These are phyloP conservation scores for Stephania cephalantha DNA, from an alignment of 164 flowering plant genomes.

Conservation along the genomic window DNA sequence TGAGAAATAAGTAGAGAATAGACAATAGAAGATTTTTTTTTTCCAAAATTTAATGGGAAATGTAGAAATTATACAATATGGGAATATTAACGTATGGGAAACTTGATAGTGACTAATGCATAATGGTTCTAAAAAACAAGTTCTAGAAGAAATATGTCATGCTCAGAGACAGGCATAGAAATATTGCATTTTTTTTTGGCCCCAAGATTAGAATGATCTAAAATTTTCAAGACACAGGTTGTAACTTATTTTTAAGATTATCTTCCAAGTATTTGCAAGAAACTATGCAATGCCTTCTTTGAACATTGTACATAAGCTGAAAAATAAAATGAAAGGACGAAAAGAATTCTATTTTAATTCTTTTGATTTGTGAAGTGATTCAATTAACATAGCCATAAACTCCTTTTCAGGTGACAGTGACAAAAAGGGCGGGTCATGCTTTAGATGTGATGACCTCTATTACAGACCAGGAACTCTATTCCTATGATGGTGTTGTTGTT, in stretches of 20 bases:
- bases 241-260: no score
- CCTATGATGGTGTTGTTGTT: slow-evolving; percentile 77
- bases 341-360: neutral
- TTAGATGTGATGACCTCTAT: slow-evolving; percentile 68
- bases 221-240: neutral
- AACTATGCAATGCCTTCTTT: neutral
- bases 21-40: neutral
- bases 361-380: neutral
- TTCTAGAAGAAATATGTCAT: no score
- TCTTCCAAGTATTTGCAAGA: neutral
- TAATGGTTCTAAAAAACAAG: neutral
- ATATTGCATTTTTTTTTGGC: no score
- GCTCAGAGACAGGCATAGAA: neutral
- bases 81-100: neutral
- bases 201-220: neutral
- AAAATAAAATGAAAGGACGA: no score
- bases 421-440: slow-evolving; percentile 86
- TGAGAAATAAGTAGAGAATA: no score
- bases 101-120: neutral
- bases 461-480: slow-evolving; percentile 48
- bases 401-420: slow-evolving; percentile 60
- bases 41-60: neutral
- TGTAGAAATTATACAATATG: neutral
- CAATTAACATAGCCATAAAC: neutral
- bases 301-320: neutral